Evolutionary conservation across 495 filamentous ascomycete species (phyloP), one percentile per base, ranked within the genome.

Genomic region (Neurospora hispaniola): DNA sequence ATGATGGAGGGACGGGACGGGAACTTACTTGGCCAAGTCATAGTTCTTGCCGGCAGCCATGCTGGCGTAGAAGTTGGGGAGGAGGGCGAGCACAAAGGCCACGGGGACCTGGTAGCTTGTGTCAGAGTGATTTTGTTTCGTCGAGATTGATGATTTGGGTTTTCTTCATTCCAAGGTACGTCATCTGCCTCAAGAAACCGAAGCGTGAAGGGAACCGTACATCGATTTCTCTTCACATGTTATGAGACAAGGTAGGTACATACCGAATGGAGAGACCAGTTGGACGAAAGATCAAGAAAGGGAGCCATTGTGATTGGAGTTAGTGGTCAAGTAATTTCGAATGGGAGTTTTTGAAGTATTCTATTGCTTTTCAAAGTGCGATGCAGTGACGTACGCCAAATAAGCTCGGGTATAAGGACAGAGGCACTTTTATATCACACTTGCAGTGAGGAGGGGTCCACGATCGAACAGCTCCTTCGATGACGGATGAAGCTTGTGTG

Each of bases 201-300:
- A 31, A n/a, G 31, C 27, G 42, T 46, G 20, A 43, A n/a, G 48
- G 40, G 2, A 62, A 62, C 23, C 20, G 23, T 9, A 62, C 6
- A 7, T 31, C 4, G 48, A n/a, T 54, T 31, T 4, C 23, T 62
- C 23, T 62, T 62, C 48, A 31, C 54, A 62, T 62, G 54, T 16
- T 5, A 62, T 31, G 23, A 31, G 23, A 12, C 12, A 31, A 62
- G 14, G 23, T 62, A 35, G 54, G 23, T 31, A 75, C 81, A 71
- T 71, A 87, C 83, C 18, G 84, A 80, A 76, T 84, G 85, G 74
- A 84, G 81, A 39, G 85, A 86, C 72, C 82, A 78, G 75, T 86
- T 80, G 54, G 71, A 84, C 72, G 78, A 79, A 71, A 80, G 73
- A 68, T 84, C 80, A 54, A 85, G 75, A 72, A 85, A 75, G 44